phyloP scores from a whole-genome alignment of 371 early-diverging fungal species.

The Lichtheimia hyalospora region DNA sequence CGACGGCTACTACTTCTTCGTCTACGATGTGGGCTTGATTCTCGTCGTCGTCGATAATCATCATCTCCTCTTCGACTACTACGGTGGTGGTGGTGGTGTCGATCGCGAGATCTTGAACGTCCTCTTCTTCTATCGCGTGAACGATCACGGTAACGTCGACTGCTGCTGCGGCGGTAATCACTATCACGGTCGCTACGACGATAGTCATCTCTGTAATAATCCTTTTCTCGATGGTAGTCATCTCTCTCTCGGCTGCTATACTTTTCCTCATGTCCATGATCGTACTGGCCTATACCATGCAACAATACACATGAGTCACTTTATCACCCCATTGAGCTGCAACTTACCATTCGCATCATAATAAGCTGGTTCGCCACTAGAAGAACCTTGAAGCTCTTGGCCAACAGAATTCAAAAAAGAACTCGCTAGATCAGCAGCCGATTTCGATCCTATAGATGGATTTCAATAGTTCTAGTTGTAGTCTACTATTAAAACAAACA shows the following conservation, averaged over 20 bases:
- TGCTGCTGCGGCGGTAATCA: constrained; percentile 27
- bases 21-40: constrained; percentile 37
- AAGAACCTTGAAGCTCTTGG: constrained; percentile 32
- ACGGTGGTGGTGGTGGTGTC: constrained; percentile 12
- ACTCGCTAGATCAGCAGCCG: constrained; percentile 43
- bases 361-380: constrained; percentile 18
- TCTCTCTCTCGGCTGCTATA: not conserved
- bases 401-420: constrained; percentile 50
- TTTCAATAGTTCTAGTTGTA: too few species aligned
- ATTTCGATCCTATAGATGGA: constrained; percentile 8
- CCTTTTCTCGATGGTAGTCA: constrained; percentile 13
- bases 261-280: constrained; percentile 8
- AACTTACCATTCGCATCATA: constrained; percentile 20
- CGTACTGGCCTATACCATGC: constrained; percentile 8
- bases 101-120: constrained; percentile 29
- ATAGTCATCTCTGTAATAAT: constrained; percentile 10
- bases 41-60: constrained; percentile 37
- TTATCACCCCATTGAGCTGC: too few species aligned
- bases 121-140: constrained; percentile 39
- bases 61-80: constrained; percentile 30
- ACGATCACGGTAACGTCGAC: constrained; percentile 41
- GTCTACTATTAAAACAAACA: too few species aligned
- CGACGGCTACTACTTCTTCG: constrained; percentile 38
- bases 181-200: constrained; percentile 28
- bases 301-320: not conserved